Evolutionary conservation across 75 land plant genomes (phyloP).

Genomic region (Sequoiadendron giganteum): DNA sequence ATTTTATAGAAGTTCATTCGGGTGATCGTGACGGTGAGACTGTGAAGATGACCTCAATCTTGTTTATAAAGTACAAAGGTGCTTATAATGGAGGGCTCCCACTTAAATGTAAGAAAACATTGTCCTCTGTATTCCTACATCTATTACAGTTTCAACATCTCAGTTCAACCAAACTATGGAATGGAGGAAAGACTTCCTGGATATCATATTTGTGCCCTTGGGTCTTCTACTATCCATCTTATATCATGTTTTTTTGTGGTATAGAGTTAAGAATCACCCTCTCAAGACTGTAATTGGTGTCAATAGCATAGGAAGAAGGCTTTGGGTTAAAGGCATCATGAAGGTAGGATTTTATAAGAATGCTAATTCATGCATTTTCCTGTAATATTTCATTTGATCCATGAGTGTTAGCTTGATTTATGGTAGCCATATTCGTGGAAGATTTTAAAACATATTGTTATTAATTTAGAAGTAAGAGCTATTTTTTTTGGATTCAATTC

Average conservation of each 20-base stretch:
- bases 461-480: too few relatives aligned
- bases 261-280: slow-evolving; percentile 51
- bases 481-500: too few relatives aligned
- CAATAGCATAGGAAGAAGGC: slow-evolving; percentile 49
- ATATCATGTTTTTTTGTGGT: slow-evolving; percentile 62
- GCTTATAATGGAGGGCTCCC: too few relatives aligned
- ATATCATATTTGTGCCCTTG: slow-evolving; percentile 62
- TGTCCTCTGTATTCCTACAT: too few relatives aligned
- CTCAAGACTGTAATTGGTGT: slow-evolving; percentile 59
- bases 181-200: slow-evolving; percentile 60
- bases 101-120: too few relatives aligned
- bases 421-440: not conserved
- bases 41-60: too few relatives aligned
- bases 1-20: too few relatives aligned
- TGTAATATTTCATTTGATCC: not conserved
- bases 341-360: slow-evolving; percentile 25
- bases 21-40: too few relatives aligned
- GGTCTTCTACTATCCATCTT: slow-evolving; percentile 28
- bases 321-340: slow-evolving; percentile 73
- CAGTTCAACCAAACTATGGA: slow-evolving; percentile 25
- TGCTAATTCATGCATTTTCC: not conserved
- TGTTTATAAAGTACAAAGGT: too few relatives aligned
- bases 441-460: not conserved
- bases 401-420: not conserved
- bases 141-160: too few relatives aligned